Percentiles rank a stretch among this genome's conserved stretches.
These are phyloP conservation scores for Solanum bulbocastanum DNA, from an alignment of 257 asterid genomes.

Conservation along the genomic window DNA sequence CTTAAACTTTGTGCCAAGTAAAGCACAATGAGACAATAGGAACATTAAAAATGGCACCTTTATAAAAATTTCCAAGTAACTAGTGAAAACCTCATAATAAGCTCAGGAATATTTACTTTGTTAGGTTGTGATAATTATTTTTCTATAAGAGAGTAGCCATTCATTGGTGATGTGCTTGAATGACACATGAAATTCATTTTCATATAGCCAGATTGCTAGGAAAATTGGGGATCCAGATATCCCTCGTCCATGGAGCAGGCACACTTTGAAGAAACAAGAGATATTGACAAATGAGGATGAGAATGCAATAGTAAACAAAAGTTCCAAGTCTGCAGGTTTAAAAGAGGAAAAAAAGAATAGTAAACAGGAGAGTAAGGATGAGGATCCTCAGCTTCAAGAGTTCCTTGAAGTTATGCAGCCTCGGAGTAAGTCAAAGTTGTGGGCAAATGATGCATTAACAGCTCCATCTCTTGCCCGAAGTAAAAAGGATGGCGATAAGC, in stretches of 20 bases:
- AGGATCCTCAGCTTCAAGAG: slow-evolving; percentile 73
- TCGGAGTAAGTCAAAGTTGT: slow-evolving; percentile 72
- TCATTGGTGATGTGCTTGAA: background rate
- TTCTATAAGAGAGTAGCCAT: background rate
- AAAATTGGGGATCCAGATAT: slow-evolving; percentile 77
- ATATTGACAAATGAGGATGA: slow-evolving; percentile 28
- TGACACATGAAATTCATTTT: slow-evolving; percentile 11
- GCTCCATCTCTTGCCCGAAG: slow-evolving; percentile 34
- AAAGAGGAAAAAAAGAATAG: slow-evolving; percentile 32
- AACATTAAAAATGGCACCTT: background rate
- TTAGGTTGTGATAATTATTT: background rate
- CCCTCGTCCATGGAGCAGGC: slow-evolving; percentile 95
- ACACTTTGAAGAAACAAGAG: slow-evolving; percentile 54
- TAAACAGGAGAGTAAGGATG: slow-evolving; percentile 33
- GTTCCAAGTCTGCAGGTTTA: slow-evolving; percentile 11
- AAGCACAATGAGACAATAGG: background rate
- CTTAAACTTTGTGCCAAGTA: background rate
- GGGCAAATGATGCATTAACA: slow-evolving; percentile 78
- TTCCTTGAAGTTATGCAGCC: slow-evolving; percentile 82
- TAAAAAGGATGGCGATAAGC: slow-evolving; percentile 14
- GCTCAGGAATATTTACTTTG: background rate
- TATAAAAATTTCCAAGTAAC: background rate
- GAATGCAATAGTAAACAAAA: slow-evolving; percentile 13
- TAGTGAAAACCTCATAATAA: background rate
- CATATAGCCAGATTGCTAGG: slow-evolving; percentile 66